Evolutionary conservation across 2,329 filamentous ascomycete species (phyloP).

Genomic region (Colletotrichum navitas): DNA sequence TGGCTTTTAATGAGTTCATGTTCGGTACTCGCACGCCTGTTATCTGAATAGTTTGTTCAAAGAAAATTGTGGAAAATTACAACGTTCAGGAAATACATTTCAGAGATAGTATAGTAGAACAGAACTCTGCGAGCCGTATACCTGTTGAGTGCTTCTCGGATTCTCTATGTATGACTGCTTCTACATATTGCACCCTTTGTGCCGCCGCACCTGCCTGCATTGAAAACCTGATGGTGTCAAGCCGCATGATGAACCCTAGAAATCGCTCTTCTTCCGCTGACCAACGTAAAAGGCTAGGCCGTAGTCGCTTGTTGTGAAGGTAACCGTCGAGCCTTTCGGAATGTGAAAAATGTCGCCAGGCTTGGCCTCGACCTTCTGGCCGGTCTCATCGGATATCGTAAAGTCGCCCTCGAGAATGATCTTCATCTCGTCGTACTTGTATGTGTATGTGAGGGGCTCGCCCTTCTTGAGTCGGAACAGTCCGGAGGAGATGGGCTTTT

Average conservation of each 20-base stretch:
- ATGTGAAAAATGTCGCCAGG: constrained; percentile 78
- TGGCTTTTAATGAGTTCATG: not conserved
- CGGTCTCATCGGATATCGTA: constrained; percentile 73
- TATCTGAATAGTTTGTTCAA: not conserved
- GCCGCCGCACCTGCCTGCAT: not conserved
- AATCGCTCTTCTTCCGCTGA: constrained; percentile 52
- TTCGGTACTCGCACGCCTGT: not conserved
- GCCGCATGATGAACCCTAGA: constrained; percentile 39
- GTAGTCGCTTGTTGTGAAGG: constrained; percentile 72
- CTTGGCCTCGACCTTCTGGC: constrained; percentile 68
- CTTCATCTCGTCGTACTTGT: constrained; percentile 81
- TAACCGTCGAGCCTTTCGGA: constrained; percentile 74
- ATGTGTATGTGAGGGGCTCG: constrained; percentile 75
- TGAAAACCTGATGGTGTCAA: fast-evolving
- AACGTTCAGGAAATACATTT: not conserved
- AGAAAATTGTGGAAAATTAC: not conserved
- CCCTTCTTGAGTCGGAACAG: constrained; percentile 78
- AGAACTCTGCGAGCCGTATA: not conserved
- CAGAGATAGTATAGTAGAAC: not conserved
- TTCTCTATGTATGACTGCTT: not conserved
- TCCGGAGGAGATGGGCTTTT: constrained; percentile 72
- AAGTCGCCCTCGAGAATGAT: constrained; percentile 78
- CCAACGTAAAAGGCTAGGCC: constrained; percentile 71
- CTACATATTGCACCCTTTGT: not conserved
- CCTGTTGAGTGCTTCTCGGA: not conserved